Evolutionary conservation across 2,329 filamentous ascomycete genomes (phyloP).

Genomic region (Aspergillus persii): DNA sequence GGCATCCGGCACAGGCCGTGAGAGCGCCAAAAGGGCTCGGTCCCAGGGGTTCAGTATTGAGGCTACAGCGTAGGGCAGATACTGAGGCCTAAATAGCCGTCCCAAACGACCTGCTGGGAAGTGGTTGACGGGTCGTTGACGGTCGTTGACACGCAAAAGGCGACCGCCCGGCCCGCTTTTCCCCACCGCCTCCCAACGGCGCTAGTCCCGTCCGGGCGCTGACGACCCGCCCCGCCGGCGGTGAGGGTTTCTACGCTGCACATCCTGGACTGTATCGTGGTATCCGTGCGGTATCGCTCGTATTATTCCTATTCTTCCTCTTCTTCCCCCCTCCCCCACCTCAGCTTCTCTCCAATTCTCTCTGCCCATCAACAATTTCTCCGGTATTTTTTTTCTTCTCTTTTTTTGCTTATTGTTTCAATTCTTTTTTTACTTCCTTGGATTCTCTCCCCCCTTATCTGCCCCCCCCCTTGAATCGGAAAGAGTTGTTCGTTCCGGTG

Average conservation of each 20-base stretch:
- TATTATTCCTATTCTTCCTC: too few relatives aligned
- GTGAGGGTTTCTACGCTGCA: too few relatives aligned
- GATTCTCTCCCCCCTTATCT: neutral
- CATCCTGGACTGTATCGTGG: too few relatives aligned
- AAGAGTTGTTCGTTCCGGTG: conserved; percentile 7
- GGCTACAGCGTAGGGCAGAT: conserved; percentile 27
- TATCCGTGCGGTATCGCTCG: too few relatives aligned
- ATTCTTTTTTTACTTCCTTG: conserved; percentile 1
- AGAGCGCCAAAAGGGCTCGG: neutral
- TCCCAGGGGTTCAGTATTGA: conserved; percentile 19
- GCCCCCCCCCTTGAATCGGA: neutral
- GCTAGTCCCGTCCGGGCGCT: conserved; percentile 1
- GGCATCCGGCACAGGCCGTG: conserved; percentile 6
- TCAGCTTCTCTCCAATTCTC: neutral
- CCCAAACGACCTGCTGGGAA: conserved; percentile 18
- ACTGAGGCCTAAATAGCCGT: conserved; percentile 21
- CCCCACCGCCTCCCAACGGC: conserved; percentile 19
- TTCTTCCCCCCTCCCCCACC: too few relatives aligned
- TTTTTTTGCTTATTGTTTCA: neutral
- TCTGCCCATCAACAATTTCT: neutral
- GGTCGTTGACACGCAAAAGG: too few relatives aligned
- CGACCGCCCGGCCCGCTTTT: neutral
- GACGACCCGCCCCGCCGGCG: neutral
- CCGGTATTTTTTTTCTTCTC: neutral
- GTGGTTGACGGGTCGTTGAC: neutral